Conservation (phyloP, 441 rosid species). For the Arabidopsis lyrata region DNA sequence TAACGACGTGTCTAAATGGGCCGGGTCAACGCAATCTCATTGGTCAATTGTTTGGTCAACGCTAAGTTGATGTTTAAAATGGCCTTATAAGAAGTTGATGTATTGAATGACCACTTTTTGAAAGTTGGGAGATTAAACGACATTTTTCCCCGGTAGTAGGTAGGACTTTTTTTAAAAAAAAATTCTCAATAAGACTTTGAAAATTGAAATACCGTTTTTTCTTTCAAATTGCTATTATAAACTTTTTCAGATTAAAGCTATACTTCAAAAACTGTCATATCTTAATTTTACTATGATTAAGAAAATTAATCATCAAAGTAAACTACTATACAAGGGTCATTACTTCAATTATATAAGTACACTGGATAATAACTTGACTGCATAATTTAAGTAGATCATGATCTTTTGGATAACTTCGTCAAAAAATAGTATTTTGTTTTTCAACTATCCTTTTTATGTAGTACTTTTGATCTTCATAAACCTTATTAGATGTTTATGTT, state of each 20-base stretch:
- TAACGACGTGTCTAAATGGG: too few relatives aligned
- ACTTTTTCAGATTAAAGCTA: neutral
- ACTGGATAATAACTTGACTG: neutral
- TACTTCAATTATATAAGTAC: neutral
- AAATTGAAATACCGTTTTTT: neutral
- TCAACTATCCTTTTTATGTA: neutral
- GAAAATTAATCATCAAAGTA: neutral
- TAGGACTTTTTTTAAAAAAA: constrained; percentile 3
- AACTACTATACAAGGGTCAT: neutral
- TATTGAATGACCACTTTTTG: too few relatives aligned
- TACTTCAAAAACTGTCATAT: neutral
- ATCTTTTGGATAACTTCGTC: neutral
- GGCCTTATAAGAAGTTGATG: too few relatives aligned
- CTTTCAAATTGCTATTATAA: neutral
- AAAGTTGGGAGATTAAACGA: too few relatives aligned
- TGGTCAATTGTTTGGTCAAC: too few relatives aligned
- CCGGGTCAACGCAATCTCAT: too few relatives aligned
- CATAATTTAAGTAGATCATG: neutral
- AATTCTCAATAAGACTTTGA: neutral
- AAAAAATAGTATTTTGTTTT: neutral
- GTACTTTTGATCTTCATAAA: neutral
- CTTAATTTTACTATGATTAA: neutral
- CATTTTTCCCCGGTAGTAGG: constrained; percentile 28
- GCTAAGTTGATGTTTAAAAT: too few relatives aligned
- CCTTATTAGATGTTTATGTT: neutral